A percentile compares a stretch with the other conserved stretches of the same genome.
Conservation (phyloP, 2,329 filamentous ascomycete species). For the Fusarium foetens region DNA sequence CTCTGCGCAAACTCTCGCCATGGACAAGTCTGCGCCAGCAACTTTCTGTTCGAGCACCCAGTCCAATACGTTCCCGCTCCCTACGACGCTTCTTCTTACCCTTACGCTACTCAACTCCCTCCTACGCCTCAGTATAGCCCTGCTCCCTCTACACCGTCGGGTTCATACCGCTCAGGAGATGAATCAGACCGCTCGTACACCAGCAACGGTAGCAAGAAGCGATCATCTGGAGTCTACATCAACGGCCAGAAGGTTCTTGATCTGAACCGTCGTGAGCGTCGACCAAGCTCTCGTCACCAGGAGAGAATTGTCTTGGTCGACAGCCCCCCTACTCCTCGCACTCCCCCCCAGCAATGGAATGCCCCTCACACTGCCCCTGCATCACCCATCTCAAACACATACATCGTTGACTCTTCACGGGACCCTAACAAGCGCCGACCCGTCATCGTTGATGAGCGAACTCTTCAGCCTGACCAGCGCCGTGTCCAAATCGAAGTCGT, state of each 20-base stretch:
- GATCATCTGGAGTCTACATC: slow-evolving; percentile 52
- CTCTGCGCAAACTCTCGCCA: slow-evolving; percentile 54
- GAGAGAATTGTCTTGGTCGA: slow-evolving; percentile 59
- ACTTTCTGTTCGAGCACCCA: slow-evolving; percentile 55
- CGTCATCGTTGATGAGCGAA: slow-evolving; percentile 53
- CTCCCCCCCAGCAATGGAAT: slow-evolving; percentile 56
- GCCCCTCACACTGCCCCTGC: slow-evolving; percentile 55
- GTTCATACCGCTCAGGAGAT: slow-evolving; percentile 51
- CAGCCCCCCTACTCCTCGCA: slow-evolving; percentile 57
- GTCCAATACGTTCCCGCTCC: slow-evolving; percentile 49
- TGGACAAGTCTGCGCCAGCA: slow-evolving; percentile 55
- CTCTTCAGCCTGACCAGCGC: slow-evolving; percentile 38
- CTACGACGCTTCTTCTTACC: slow-evolving; percentile 45
- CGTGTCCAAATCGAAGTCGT: slow-evolving; percentile 53
- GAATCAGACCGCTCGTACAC: slow-evolving; percentile 51
- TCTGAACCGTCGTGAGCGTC: slow-evolving; percentile 46
- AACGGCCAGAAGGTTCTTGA: slow-evolving; percentile 52
- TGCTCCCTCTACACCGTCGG: slow-evolving; percentile 44
- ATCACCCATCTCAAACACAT: slow-evolving; percentile 49
- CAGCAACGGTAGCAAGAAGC: slow-evolving; percentile 47
- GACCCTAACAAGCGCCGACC: slow-evolving; percentile 46
- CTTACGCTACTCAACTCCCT: slow-evolving; percentile 51
- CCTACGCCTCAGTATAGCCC: slow-evolving; percentile 54
- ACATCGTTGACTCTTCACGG: slow-evolving; percentile 41
- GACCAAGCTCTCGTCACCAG: slow-evolving; percentile 45